Percentiles rank a stretch among this genome's conserved stretches.
Evolutionary conservation across 768 basidiomycete genomes (phyloP).

Genomic region (Roridomyces roridus): DNA sequence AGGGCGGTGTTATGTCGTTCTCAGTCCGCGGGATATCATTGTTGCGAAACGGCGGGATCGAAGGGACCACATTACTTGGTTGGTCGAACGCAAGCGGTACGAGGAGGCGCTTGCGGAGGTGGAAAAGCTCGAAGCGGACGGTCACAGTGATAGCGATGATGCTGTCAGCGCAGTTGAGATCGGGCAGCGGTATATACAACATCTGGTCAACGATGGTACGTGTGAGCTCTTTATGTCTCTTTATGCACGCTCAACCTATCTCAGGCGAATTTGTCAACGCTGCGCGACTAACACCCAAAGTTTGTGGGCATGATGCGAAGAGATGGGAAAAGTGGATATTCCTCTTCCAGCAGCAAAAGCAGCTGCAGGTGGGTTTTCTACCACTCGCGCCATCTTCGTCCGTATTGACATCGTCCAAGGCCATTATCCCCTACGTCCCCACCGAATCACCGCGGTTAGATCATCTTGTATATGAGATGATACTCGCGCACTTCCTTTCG

Average conservation of each 20-base stretch:
- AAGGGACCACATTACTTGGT: slow-evolving; percentile 90
- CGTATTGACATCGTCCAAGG: slow-evolving; percentile 46
- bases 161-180: slow-evolving; percentile 68
- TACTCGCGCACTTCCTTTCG: slow-evolving; percentile 83
- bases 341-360: slow-evolving; percentile 79
- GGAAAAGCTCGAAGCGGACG: slow-evolving; percentile 64
- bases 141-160: slow-evolving; percentile 32
- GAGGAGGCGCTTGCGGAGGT: slow-evolving; percentile 89
- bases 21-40: slow-evolving; percentile 88
- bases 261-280: slow-evolving; percentile 73
- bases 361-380: slow-evolving; percentile 72
- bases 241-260: neutral
- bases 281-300: slow-evolving; percentile 82
- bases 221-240: neutral
- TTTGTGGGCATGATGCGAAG: slow-evolving; percentile 78
- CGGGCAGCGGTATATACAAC: slow-evolving; percentile 85
- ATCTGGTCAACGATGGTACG: slow-evolving; percentile 83
- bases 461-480: slow-evolving; percentile 92
- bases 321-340: slow-evolving; percentile 99
- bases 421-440: slow-evolving; percentile 89
- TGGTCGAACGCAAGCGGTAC: slow-evolving; percentile 84
- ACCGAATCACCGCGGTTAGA: slow-evolving; percentile 81
- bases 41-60: slow-evolving; percentile 87
- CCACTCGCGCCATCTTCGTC: neutral
- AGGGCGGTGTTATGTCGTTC: slow-evolving; percentile 75